Conservation (phyloP, 2,329 filamentous ascomycete genomes). For the Verticillium klebahnii region DNA sequence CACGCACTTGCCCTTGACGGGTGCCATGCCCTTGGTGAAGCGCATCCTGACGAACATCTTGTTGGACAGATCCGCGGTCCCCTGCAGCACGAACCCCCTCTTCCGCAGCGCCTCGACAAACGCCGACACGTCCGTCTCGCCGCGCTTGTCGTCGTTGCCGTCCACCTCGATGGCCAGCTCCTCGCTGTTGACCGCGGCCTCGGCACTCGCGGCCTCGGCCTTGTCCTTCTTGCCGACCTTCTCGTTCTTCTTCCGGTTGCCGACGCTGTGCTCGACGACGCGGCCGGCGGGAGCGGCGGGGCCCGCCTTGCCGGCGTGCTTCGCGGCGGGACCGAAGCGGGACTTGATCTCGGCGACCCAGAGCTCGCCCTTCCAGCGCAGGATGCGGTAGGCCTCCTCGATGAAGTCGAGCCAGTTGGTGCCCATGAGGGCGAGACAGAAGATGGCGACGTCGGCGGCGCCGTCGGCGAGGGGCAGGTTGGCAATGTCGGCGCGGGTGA, state of each 20-base stretch:
- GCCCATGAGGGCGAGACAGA: constrained; percentile 96
- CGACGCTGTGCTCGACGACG: constrained; percentile 65
- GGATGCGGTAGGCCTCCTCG: constrained; percentile 88
- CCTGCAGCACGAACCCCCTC: constrained; percentile 80
- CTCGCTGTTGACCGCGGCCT: constrained; percentile 61
- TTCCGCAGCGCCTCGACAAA: constrained; percentile 80
- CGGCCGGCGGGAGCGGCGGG: constrained; percentile 27
- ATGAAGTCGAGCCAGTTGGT: constrained; percentile 98
- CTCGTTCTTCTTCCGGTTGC: constrained; percentile 57
- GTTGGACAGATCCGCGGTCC: constrained; percentile 70
- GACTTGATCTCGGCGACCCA: constrained; percentile 98
- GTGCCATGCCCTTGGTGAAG: constrained; percentile 78
- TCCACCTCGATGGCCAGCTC: constrained; percentile 68
- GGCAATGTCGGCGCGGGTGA: constrained; percentile 87
- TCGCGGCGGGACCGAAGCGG: constrained; percentile 59
- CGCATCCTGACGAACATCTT: constrained; percentile 99
- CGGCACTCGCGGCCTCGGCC: constrained; percentile 61
- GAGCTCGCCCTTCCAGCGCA: constrained; percentile 91
- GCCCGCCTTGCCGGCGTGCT: neutral
- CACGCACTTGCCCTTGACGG: constrained; percentile 71
- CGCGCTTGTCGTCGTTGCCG: constrained; percentile 55
- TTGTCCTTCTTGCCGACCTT: constrained; percentile 36
- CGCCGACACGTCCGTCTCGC: constrained; percentile 79
- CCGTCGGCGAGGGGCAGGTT: constrained; percentile 71
- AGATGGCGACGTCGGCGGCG: constrained; percentile 81